phyloP scores from a whole-genome alignment of 345 rosid species.

The Acer campestre region DNA sequence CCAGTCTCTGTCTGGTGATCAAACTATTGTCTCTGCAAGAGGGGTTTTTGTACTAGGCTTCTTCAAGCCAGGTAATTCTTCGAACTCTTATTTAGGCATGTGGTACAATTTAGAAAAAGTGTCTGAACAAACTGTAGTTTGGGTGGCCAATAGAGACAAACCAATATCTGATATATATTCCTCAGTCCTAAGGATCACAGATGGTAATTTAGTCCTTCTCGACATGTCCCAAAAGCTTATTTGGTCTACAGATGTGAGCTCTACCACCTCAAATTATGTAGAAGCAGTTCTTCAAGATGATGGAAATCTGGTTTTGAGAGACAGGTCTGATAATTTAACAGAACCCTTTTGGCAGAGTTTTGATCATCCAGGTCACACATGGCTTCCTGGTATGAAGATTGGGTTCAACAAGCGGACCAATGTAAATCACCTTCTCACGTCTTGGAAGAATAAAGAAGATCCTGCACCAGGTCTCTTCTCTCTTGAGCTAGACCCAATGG shows the following conservation, averaged over 20 bases:
- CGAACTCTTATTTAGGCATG: slow-evolving; percentile 26
- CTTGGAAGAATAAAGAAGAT: slow-evolving; percentile 60
- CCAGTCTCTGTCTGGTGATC: slow-evolving; percentile 27
- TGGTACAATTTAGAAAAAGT: slow-evolving; percentile 18
- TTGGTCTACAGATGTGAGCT: slow-evolving; percentile 5
- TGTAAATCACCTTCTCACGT: slow-evolving; percentile 41
- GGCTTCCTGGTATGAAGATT: slow-evolving; percentile 70
- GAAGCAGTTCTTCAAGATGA: slow-evolving; percentile 34
- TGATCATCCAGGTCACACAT: slow-evolving; percentile 59
- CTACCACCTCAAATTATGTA: neutral
- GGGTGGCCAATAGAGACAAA: slow-evolving; percentile 34
- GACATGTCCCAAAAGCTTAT: neutral
- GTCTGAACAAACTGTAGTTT: slow-evolving; percentile 14
- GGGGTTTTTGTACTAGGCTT: slow-evolving; percentile 26
- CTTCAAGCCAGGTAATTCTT: slow-evolving; percentile 32
- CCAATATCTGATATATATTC: slow-evolving; percentile 19
- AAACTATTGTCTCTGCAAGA: slow-evolving; percentile 24
- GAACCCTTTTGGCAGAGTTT: slow-evolving; percentile 64
- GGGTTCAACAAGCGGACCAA: slow-evolving; percentile 43
- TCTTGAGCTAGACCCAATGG: slow-evolving; percentile 47
- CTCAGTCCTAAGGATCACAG: slow-evolving; percentile 17
- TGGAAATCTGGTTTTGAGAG: slow-evolving; percentile 47
- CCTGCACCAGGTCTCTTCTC: slow-evolving; percentile 75
- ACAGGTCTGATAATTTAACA: slow-evolving; percentile 26
- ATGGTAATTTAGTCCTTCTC: slow-evolving; percentile 25